Evolutionary conservation across 495 filamentous ascomycete species (phyloP), one percentile per base, ranked within the genome.

Genomic region (Aspergillus bertholletiae): DNA sequence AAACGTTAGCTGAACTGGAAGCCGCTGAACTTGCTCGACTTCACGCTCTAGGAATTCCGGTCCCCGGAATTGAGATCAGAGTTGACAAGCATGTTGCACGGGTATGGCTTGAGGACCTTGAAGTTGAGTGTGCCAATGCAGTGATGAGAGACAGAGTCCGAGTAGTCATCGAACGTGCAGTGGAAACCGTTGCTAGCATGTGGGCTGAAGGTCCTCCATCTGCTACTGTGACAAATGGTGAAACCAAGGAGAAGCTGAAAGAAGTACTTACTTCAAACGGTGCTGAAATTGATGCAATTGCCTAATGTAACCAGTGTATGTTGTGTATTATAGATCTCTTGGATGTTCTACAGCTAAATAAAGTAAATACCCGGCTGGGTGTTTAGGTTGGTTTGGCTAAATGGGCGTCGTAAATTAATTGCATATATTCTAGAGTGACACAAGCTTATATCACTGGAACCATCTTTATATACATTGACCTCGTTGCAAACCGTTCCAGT

Each of bases 41-140:
- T 49, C 87, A 90, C 53, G 80, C 81, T 45, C 69, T 96, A 8
- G 92, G 92, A 0, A 89, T 97, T 27, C 89, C 90, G 0, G 87
- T 96, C 0, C 95, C 94, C 0, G 94, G 93, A 0, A 75, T 98
- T 2, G 83, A 85, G 61, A 92, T 98, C 69, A 83, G 78, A 65
- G 86, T 97, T 4, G 94, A 96, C 64, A 92, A 89, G 70, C 84
- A 92, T 67, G 80, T 88, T 53, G 94, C 92, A 5, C 86, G 79
- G 41, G 88, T 98, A 7, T 97, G 90, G 92, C 78, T 98, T 27
- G 93, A 97, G 77, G 82, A 85, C 44, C 66, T 97, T 44, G 89
- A 93, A 60, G 89, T 98, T 0, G 95, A 97, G 68, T 92, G 92
- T 68, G 73, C 69, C 24, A 88, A 86, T 57, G 73, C 80, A 58